Conservation (phyloP, 1,139 yeast species). For the Zygoascus sp. region DNA sequence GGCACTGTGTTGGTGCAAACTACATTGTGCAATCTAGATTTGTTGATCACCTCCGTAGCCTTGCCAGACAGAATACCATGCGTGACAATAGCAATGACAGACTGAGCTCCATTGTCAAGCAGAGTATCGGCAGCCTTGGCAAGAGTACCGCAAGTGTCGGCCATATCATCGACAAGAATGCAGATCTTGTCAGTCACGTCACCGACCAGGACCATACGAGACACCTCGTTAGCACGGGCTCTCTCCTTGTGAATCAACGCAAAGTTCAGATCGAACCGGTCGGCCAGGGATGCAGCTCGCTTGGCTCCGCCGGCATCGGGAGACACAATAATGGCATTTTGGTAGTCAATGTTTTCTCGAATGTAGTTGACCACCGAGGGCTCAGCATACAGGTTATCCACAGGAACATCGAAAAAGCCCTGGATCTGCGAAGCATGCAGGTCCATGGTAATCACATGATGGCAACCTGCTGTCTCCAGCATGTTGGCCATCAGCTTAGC, state of each 20-base stretch:
- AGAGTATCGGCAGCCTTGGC: conserved; percentile 94
- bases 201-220: conserved; percentile 94
- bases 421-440: conserved; percentile 96
- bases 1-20: conserved; percentile 97
- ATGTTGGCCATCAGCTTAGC: conserved; percentile 95
- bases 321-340: conserved; percentile 79
- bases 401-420: conserved; percentile 95
- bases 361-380: conserved; percentile 90
- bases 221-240: conserved; percentile 89
- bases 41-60: conserved; percentile 79
- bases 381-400: conserved; percentile 92
- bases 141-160: conserved; percentile 96
- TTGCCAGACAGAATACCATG: conserved; percentile 90
- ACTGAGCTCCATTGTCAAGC: conserved; percentile 71
- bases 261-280: conserved; percentile 83
- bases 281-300: conserved; percentile 94
- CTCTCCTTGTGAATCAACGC: conserved; percentile 97
- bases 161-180: conserved; percentile 95
- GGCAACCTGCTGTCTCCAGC: conserved; percentile 93
- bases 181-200: conserved; percentile 87
- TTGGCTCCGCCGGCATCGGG: conserved; percentile 99
- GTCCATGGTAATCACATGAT: conserved; percentile 97
- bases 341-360: conserved; percentile 60
- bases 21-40: conserved; percentile 69
- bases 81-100: conserved; percentile 91